Conservation (phyloP, 495 filamentous ascomycete genomes). For the Penicillium verhagenii region DNA sequence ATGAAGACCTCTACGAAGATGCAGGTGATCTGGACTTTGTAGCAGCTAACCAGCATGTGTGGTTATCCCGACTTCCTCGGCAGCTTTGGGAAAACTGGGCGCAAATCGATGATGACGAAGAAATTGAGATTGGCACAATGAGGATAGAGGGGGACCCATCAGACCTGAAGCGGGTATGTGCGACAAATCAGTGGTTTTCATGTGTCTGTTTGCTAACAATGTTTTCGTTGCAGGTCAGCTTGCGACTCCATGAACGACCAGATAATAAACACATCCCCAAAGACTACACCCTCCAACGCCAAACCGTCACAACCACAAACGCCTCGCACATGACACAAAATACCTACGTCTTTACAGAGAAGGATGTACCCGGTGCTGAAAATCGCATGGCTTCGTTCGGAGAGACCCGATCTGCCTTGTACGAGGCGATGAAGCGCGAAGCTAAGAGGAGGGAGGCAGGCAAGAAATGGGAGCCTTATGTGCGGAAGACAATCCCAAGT, state of each 20-base stretch:
- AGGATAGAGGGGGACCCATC: slow-evolving; percentile 58
- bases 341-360: slow-evolving; percentile 60
- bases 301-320: slow-evolving; percentile 47
- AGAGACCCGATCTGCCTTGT: slow-evolving; percentile 45
- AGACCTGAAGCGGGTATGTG: slow-evolving; percentile 53
- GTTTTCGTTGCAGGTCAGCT: slow-evolving; percentile 38
- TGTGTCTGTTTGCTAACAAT: neutral
- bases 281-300: slow-evolving; percentile 74
- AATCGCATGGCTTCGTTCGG: slow-evolving; percentile 46
- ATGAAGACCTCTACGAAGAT: slow-evolving; percentile 84
- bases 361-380: slow-evolving; percentile 31
- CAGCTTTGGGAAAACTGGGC: slow-evolving; percentile 73
- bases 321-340: slow-evolving; percentile 58
- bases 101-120: slow-evolving; percentile 57
- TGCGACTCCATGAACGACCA: slow-evolving; percentile 52
- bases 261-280: slow-evolving; percentile 69
- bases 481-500: slow-evolving; percentile 82
- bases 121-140: slow-evolving; percentile 73
- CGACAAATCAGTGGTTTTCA: neutral
- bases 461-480: slow-evolving; percentile 64
- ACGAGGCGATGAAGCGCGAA: slow-evolving; percentile 48
- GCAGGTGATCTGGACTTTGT: slow-evolving; percentile 81
- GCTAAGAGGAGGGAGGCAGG: slow-evolving; percentile 51
- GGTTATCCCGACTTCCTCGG: slow-evolving; percentile 73
- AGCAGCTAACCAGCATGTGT: slow-evolving; percentile 56